Base-by-base conservation (phyloP, 495 filamentous ascomycete species). In the Xylaria cubensis region DNA sequence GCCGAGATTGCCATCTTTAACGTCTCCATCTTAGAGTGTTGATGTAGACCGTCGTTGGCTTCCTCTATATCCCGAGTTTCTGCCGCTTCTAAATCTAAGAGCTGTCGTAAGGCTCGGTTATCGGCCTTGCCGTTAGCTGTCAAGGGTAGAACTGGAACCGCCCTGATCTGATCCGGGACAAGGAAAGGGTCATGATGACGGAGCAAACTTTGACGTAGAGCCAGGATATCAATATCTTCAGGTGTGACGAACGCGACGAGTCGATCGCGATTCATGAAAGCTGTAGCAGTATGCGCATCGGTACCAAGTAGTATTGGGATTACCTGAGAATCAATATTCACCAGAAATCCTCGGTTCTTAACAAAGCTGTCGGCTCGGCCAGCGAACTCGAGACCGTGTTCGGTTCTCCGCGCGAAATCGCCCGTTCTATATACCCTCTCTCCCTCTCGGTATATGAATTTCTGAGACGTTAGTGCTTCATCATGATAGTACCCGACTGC, bases 301-400 rank as follows among this genome's bases (percentile, higher is more conserved):
- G 9, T 9, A 13, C 32, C n/a, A 19, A 68, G 42, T 26, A 72
- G 46, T 21, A 42, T 12, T 5, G 71, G 36, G 9, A 51, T 55
- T 34, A 72, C 71, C 26, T 72, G 39, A 24, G 71, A 39, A 24
- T 72, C 71, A 19, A 72, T 17, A 58, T 79, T 79, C 21, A 79
- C 71, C 10, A 79, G 66, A 63, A 74, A 76, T 0, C 77, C 77
- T 8, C 77, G 66, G 44, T 79, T 79, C 65, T 79, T 79, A 2
- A 79, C 72, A 67, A 78, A 48, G 8, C 50, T 19, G 48, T 78
- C 77, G 1, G 21, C 62, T 13, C 77, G 72, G 1, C 76, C 77
- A 44, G 36, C 41, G 13, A 65, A 79, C 10, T 70, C 58, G 6
- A 78, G 53, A 1, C 71, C 71, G 5, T 69, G 53, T 44, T 64